Base-by-base conservation (phyloP, 2,329 filamentous ascomycete species). In the Grosmannia serpens region DNA sequence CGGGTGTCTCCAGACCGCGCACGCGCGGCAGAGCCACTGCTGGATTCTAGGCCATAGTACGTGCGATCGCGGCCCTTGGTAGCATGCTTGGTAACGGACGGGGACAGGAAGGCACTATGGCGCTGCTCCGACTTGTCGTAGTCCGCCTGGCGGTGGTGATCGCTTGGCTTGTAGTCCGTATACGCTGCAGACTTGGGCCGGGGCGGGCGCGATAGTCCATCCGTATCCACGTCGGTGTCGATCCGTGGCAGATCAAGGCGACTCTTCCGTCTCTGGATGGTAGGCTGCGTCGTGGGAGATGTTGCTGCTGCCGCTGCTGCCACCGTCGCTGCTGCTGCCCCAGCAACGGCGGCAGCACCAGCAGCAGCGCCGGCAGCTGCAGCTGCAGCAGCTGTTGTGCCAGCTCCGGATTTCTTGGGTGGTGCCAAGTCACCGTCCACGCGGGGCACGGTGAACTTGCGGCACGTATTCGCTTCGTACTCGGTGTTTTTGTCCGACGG, bases 191-290 rank as follows among this genome's bases (percentile, higher is more conserved):
- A 75, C 29, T 67, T 69, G 54, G 68, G 71, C 29, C 73, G 65
- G 7, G 58, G 54, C 6, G 31, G 57, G 9, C 31, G 5, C 4
- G 57, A 49, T 51, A 15, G 68, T 53, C 68, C 69, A 65, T 50
- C 13, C 24, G n/a, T 53, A 68, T 71, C 68, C 7, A 74, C 52
- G 1, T 74, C 70, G 2, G 77, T 80, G 33, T 77, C 73, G 17
- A 80, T 68, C 7, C 70, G 71, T 4, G 77, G 76, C 6, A 80
- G 64, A 31, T 78, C 72, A n/a, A 68, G 65, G 38, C 69, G 70
- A 58, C 71, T 73, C 61, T 64, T 71, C 26, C 67, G 67, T 55
- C 67, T 68, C n/a, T 66, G 64, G 4, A 69, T 24, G 15, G 52
- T 41, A 3, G 60, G 60, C 15, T 53, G 49, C 11, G 57, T n/a